Evolutionary conservation across 164 flowering plant genomes (phyloP).

Genomic region (Euptelea pleiosperma): DNA sequence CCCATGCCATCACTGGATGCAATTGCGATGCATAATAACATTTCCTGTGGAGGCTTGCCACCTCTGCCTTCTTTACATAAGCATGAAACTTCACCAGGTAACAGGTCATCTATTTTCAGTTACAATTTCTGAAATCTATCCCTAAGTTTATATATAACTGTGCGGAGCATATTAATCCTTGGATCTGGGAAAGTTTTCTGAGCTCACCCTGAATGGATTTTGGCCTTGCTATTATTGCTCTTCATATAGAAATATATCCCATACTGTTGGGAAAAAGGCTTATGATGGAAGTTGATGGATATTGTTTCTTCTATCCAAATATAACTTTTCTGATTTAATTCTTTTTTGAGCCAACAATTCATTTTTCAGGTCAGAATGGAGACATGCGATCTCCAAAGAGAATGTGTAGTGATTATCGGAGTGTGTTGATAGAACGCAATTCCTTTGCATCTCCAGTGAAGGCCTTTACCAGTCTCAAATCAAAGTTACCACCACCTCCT

Average conservation of each 20-base stretch:
- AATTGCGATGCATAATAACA: slow-evolving; percentile 62
- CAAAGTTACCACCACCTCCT: slow-evolving; percentile 49
- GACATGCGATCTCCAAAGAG: slow-evolving; percentile 87
- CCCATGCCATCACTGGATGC: slow-evolving; percentile 98
- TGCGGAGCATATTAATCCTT: not conserved
- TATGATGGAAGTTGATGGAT: not conserved
- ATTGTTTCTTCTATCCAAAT: not conserved
- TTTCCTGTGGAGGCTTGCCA: slow-evolving; percentile 52
- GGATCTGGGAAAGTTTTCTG: not conserved
- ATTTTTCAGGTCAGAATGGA: slow-evolving; percentile 16
- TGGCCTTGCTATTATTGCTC: not conserved
- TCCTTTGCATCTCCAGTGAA: slow-evolving; percentile 86
- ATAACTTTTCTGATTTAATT: not conserved
- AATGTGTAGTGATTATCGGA: slow-evolving; percentile 56
- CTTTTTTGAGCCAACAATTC: not conserved
- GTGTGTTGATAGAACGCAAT: slow-evolving; percentile 69
- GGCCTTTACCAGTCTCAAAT: slow-evolving; percentile 49
- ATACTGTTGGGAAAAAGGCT: no score
- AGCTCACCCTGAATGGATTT: no score
- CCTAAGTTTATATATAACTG: not conserved
- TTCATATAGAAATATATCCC: not conserved
- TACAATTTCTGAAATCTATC: not conserved
- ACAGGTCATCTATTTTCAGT: not conserved
- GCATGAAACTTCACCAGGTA: slow-evolving; percentile 56
- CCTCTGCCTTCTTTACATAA: slow-evolving; percentile 45